Conservation (phyloP, 2,329 filamentous ascomycete species). For the Phyllachora maydis region DNA sequence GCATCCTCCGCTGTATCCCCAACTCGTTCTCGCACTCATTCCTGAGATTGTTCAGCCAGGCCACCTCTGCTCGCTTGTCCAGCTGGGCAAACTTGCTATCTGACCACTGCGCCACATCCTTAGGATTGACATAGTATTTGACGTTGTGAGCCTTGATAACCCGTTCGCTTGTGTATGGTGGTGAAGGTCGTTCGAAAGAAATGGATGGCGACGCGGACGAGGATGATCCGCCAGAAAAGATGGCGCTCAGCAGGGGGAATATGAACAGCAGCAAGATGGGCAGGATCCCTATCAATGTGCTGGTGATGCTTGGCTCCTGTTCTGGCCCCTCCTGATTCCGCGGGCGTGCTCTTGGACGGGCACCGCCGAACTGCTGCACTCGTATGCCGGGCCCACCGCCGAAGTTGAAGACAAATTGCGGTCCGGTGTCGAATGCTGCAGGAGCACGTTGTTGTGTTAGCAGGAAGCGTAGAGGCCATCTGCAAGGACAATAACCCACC, state of each 20-base stretch:
- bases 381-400: slow-evolving; percentile 78
- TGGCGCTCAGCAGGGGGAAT: slow-evolving; percentile 59
- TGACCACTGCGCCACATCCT: slow-evolving; percentile 51
- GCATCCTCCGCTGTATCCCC: slow-evolving; percentile 39
- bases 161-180: slow-evolving; percentile 56
- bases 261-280: slow-evolving; percentile 82
- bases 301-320: slow-evolving; percentile 27
- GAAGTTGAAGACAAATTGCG: slow-evolving; percentile 89
- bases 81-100: slow-evolving; percentile 50
- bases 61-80: slow-evolving; percentile 57
- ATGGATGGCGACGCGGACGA: slow-evolving; percentile 43
- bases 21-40: slow-evolving; percentile 58
- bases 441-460: slow-evolving; percentile 1
- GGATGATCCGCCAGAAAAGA: slow-evolving; percentile 39
- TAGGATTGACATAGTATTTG: slow-evolving; percentile 70
- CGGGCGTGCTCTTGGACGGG: slow-evolving; percentile 54
- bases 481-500: too few species aligned
- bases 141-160: slow-evolving; percentile 50
- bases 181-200: slow-evolving; percentile 49
- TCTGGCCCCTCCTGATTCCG: slow-evolving; percentile 34
- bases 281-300: slow-evolving; percentile 52
- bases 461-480: too few species aligned
- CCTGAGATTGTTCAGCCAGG: slow-evolving; percentile 46
- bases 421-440: slow-evolving; percentile 50
- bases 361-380: slow-evolving; percentile 88